Evolutionary conservation across 768 basidiomycete genomes (phyloP), one percentile per base, ranked within the genome.

Genomic region (Sarcomyxa edulis): DNA sequence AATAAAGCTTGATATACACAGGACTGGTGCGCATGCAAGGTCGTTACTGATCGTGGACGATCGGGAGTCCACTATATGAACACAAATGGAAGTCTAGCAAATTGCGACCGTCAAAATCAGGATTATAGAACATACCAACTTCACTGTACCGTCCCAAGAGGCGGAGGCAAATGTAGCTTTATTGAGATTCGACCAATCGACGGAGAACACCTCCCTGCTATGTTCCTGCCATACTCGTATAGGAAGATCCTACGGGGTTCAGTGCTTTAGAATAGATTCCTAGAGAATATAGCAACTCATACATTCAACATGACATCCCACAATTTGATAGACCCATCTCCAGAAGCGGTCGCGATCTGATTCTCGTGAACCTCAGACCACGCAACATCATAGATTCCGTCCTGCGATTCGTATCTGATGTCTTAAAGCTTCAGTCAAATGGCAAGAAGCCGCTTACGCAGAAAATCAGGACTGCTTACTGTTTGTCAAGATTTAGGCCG

Each of bases 291-390:
- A 35, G 32, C 23, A 23, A 49, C 67, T 52, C 62, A 94, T n/a
- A n/a, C 92, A 51, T 91, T 83, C 34, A 96, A 66, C 67, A 79
- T 77, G 16, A 88, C 66, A 56, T 97, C 95, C 88, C 93, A 97
- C 21, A 97, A 65, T 55, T 81, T 81, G 52, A 96, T 72, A 10
- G 88, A 85, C 2, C 93, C 93, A 52, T 96, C 91, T 32, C 91
- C 95, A 7, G 89, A 92, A 1, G 78, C 86, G 1, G 90, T 81
- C 2, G 87, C 83, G 25, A 98, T 62, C 54, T 98, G 95, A 54
- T 95, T 92, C 64, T 95, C 93, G 60, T 96, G 90, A 22, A 80
- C 60, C 63, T 98, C 95, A 24, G 89, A 93, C 94, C 94, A 98
- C 1, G 94, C 91, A 33, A 92, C 65, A 52, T 94, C 92, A 56